These are phyloP conservation scores for Irpex sp. DNA, from an alignment of 1,284 basidiomycete species.

Conservation along the genomic window DNA sequence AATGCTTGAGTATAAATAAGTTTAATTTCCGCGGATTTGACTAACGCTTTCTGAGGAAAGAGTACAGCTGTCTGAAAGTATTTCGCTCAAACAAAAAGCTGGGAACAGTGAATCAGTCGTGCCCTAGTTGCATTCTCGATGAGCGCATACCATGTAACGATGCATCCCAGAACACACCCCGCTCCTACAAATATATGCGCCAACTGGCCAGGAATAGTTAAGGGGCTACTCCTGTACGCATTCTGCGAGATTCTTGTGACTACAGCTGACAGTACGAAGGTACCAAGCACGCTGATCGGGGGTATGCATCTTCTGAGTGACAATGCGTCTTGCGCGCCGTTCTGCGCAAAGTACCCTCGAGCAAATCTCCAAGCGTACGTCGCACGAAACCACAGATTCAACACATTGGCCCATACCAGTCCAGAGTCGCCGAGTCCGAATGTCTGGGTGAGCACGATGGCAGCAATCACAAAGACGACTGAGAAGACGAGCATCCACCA, in stretches of 20 bases:
- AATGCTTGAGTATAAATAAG: not conserved
- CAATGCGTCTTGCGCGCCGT: conserved; percentile 16
- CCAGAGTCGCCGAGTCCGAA: conserved; percentile 61
- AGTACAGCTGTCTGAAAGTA: conserved; percentile 1
- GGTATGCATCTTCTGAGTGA: conserved; percentile 23
- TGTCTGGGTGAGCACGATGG: conserved; percentile 44
- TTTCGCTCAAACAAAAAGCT: conserved; percentile 9
- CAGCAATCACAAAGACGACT: conserved; percentile 50
- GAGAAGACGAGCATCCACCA: conserved; percentile 72
- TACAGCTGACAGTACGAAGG: conserved; percentile 24
- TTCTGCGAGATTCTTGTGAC: conserved; percentile 26
- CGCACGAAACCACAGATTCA: conserved; percentile 59
- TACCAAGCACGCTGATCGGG: conserved; percentile 22
- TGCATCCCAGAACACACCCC: conserved; percentile 22
- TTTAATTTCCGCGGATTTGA: not conserved
- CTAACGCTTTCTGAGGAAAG: conserved; percentile 6
- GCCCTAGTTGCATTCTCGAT: not conserved
- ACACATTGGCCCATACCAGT: conserved; percentile 72
- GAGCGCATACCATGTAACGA: conserved; percentile 27
- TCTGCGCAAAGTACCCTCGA: conserved; percentile 21
- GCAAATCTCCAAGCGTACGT: conserved; percentile 43
- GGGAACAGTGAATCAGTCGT: not conserved
- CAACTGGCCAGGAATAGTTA: conserved; percentile 21
- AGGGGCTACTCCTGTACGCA: conserved; percentile 7
- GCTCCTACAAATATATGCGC: conserved; percentile 28